Evolutionary conservation across 345 rosid genomes (phyloP).

Genomic region (Populus tremula): DNA sequence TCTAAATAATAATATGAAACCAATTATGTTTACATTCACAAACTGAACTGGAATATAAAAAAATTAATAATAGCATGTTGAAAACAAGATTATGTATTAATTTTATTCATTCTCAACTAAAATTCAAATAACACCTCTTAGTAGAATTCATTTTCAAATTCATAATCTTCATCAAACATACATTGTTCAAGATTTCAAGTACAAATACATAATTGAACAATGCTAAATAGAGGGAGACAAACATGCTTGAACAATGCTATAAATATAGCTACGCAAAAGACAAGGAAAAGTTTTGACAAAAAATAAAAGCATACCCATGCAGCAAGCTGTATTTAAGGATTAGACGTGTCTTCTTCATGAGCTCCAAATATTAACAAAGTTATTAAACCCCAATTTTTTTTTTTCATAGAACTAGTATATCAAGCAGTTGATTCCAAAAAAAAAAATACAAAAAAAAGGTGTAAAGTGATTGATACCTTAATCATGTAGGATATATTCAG

Average conservation of each 20-base stretch:
- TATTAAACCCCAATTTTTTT: too few species aligned
- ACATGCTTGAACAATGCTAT: too few species aligned
- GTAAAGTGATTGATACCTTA: constrained; percentile 32
- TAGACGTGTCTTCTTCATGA: constrained; percentile 49
- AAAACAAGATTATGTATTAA: too few species aligned
- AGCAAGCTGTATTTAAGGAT: constrained; percentile 75
- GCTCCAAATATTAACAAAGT: constrained; percentile 4
- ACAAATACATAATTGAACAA: neutral
- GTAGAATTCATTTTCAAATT: neutral
- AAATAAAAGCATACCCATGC: constrained; percentile 71
- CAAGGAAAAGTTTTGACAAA: neutral
- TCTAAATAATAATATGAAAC: too few species aligned
- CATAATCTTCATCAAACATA: neutral
- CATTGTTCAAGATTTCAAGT: neutral
- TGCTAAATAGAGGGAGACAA: neutral
- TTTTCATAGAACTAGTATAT: neutral
- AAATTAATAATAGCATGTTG: too few species aligned
- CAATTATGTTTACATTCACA: too few species aligned
- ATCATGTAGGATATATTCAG: constrained; percentile 53
- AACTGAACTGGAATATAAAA: too few species aligned
- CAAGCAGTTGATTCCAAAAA: constrained; percentile 17
- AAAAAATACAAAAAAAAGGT: neutral
- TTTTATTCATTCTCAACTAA: too few species aligned
- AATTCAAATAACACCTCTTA: neutral
- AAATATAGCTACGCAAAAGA: neutral